phyloP scores from a whole-genome alignment of 2,329 filamentous ascomycete species.

The Claviceps quebecensis region DNA sequence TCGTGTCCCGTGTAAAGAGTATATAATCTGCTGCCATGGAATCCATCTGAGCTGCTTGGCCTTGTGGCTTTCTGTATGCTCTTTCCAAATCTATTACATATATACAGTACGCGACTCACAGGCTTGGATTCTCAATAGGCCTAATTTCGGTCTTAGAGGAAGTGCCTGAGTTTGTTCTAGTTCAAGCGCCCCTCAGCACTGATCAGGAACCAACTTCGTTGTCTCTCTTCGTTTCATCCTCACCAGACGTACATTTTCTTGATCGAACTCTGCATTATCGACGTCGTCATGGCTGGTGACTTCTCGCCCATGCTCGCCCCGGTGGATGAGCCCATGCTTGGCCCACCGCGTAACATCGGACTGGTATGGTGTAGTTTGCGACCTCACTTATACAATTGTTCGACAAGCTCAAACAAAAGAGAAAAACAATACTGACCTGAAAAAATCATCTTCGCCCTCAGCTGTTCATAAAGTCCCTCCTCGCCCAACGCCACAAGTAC shows the following conservation, averaged over 20 bases:
- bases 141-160: too few relatives aligned
- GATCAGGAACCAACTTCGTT: too few relatives aligned
- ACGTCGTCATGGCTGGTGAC: slow-evolving; percentile 3
- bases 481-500: slow-evolving; percentile 20
- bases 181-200: too few relatives aligned
- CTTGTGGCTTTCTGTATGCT: too few relatives aligned
- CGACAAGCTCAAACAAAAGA: too few relatives aligned
- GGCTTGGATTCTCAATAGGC: too few relatives aligned
- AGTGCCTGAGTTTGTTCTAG: too few relatives aligned
- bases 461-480: slow-evolving; percentile 16
- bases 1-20: background rate
- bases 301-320: slow-evolving; percentile 14
- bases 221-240: too few relatives aligned
- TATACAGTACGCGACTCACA: too few relatives aligned
- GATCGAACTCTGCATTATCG: background rate
- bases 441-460: background rate
- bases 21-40: too few relatives aligned
- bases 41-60: too few relatives aligned
- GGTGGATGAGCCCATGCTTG: slow-evolving; percentile 2
- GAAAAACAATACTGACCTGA: background rate
- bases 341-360: slow-evolving; percentile 5
- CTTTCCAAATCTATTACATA: too few relatives aligned
- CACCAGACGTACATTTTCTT: background rate
- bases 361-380: slow-evolving; percentile 13
- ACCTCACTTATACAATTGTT: background rate